Evolutionary conservation across 331 rosid genomes (phyloP).

Genomic region (Acacia concinna): DNA sequence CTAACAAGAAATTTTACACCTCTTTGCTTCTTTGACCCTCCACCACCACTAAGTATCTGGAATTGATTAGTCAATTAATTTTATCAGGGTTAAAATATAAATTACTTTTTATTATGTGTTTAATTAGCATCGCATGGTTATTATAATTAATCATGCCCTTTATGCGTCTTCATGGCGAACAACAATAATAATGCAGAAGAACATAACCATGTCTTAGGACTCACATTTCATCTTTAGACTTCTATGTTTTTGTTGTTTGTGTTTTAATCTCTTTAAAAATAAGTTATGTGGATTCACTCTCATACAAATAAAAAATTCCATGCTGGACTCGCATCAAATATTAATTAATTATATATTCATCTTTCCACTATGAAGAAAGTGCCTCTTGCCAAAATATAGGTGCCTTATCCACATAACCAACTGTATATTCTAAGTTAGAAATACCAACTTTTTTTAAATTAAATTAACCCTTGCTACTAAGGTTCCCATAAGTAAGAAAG

Average conservation of each 20-base stretch:
- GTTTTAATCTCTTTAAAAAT: neutral
- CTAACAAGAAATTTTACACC: slow-evolving; percentile 1
- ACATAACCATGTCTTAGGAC: neutral
- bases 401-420: slow-evolving; percentile 38
- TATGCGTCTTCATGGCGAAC: neutral
- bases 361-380: slow-evolving; percentile 11
- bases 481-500: slow-evolving; percentile 17
- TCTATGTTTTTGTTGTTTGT: neutral
- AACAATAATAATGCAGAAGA: neutral
- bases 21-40: slow-evolving; percentile 36
- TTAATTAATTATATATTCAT: neutral
- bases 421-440: slow-evolving; percentile 36
- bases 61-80: neutral
- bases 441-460: slow-evolving; percentile 12
- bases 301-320: neutral
- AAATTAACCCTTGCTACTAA: neutral
- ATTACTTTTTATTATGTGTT: slow-evolving; percentile 18
- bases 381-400: slow-evolving; percentile 18
- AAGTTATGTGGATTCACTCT: neutral
- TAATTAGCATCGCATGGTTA: slow-evolving; percentile 6
- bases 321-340: neutral
- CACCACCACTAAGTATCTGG: neutral
- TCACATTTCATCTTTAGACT: neutral
- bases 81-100: neutral
- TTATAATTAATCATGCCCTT: neutral